Evolutionary conservation across 1,284 basidiomycete species (phyloP), one percentile per base, ranked within the genome.

Genomic region (Athelia psychrophila): DNA sequence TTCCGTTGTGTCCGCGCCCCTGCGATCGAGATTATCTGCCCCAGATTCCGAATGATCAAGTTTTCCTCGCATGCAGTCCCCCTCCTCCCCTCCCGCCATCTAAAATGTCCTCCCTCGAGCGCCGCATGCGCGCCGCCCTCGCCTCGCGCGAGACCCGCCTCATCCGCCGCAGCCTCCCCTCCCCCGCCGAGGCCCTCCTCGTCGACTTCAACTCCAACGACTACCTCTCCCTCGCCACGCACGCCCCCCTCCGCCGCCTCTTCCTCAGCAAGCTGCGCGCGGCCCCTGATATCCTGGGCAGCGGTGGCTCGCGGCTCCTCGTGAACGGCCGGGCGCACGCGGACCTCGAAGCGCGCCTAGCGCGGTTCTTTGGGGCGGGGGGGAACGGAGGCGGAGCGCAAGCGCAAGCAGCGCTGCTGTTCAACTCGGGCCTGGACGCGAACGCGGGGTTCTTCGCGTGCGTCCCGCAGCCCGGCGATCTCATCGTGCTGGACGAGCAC

Each of bases 371-470:
- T 70, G 59, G 68, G 12, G n/a, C n/a, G n/a, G n/a, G n/a, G n/a
- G n/a, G n/a, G n/a, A n/a, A n/a, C 27, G 27, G 27, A 5, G 27
- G 27, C 27, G 27, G 6, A 30, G 27, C n/a, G n/a, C 23, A n/a
- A n/a, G 74, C 81, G 3, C 81, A 81, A 24, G 72, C 83, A 0
- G 91, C 90, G 0, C 75, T 98, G 12, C 77, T 98, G 16, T 98
- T 97, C 81, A 96, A 95, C 68, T 94, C 91, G 0, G 96, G 95
- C 0, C 98, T 89, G 69, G 95, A 98, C 68, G 95, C 96, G 16
- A 98, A 98, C 64, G 88, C 88, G 2, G 90, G 89, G 0, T 83
- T 98, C 66, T 95, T 97, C 72, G 78, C 90, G 0, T 83, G 83
- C 38, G 71, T 98, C 0, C 94, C 95, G 0, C 91, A 94, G 59